Conservation (phyloP, 2,329 filamentous ascomycete genomes). For the Ophiostoma perfectum region DNA sequence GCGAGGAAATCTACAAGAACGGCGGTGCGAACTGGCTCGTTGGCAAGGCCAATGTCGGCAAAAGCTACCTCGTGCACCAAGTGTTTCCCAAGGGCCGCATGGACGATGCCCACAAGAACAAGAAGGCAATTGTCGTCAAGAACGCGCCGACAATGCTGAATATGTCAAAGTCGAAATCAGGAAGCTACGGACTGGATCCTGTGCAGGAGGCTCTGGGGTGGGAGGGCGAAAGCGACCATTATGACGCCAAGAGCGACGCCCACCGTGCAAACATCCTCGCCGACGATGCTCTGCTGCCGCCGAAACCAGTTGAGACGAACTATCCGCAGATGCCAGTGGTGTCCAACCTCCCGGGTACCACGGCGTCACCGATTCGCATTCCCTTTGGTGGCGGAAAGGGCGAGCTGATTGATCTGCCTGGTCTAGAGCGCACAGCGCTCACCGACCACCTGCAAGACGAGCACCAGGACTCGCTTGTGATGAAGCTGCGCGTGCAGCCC, state of each 20-base stretch:
- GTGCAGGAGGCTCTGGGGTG: background rate
- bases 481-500: conserved; percentile 70
- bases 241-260: conserved; percentile 30
- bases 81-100: conserved; percentile 74
- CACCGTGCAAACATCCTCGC: conserved; percentile 22
- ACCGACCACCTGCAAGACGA: conserved; percentile 64
- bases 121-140: background rate
- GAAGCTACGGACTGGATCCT: conserved; percentile 13
- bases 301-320: conserved; percentile 63
- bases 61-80: conserved; percentile 82
- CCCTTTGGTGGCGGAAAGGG: conserved; percentile 82
- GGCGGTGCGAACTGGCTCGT: conserved; percentile 93
- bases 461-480: conserved; percentile 63
- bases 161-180: conserved; percentile 13
- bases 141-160: background rate
- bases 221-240: background rate
- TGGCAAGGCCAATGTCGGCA: conserved; percentile 97
- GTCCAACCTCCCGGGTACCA: conserved; percentile 84
- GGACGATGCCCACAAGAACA: conserved; percentile 30
- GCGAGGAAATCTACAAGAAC: conserved; percentile 75
- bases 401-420: conserved; percentile 89
- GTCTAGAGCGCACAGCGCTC: conserved; percentile 68
- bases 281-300: conserved; percentile 59
- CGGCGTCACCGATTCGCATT: conserved; percentile 87
- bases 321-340: conserved; percentile 84